These are phyloP conservation scores for Wickerhamomyces rabaulensis DNA, from an alignment of 805 yeast species.

Conservation along the genomic window DNA sequence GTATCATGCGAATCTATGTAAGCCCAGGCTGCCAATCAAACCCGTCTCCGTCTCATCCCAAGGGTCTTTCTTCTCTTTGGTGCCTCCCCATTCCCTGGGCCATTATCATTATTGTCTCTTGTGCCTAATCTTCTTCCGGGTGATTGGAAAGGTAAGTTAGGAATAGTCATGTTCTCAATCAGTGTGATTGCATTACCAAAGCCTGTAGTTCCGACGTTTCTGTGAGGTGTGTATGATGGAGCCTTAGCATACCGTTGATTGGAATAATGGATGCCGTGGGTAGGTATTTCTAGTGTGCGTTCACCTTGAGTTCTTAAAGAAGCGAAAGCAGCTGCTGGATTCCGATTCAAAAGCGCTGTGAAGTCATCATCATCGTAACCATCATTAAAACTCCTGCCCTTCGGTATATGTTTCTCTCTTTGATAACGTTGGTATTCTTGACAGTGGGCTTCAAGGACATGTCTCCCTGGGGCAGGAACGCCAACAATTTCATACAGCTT, in stretches of 20 bases:
- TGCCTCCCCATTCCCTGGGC: background rate
- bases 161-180: background rate
- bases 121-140: background rate
- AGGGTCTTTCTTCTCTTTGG: conserved; percentile 3
- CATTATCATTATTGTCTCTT: background rate
- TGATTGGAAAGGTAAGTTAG: background rate
- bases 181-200: background rate
- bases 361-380: background rate
- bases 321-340: too few species aligned
- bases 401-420: background rate
- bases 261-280: background rate
- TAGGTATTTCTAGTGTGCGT: background rate
- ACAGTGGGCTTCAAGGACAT: background rate
- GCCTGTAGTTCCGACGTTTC: background rate
- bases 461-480: background rate
- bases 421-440: conserved; percentile 9
- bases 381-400: background rate
- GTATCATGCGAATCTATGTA: too few species aligned
- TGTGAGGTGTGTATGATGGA: background rate
- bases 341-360: too few species aligned
- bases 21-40: background rate
- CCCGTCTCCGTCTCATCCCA: conserved; percentile 4
- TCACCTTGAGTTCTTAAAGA: background rate
- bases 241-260: background rate
- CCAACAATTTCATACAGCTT: conserved; percentile 5